Percentiles rank a stretch among this genome's conserved stretches.
phyloP scores from a whole-genome alignment of 148 eudicot species.

The Arbutus unedo region DNA sequence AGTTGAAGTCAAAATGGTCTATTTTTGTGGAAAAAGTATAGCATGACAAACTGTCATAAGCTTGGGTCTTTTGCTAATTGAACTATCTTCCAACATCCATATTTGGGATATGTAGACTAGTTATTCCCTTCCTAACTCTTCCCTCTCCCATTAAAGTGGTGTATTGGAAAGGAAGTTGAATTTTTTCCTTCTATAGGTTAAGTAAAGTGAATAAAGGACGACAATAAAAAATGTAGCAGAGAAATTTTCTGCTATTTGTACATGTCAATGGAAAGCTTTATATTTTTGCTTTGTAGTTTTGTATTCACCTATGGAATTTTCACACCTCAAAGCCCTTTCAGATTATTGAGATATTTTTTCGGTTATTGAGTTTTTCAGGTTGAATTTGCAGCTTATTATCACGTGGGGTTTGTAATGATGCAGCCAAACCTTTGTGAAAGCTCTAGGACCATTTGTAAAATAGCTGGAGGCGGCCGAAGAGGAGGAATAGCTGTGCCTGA shows the following conservation, averaged over 20 bases:
- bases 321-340: too few species aligned
- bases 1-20: not conserved
- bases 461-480: conserved; percentile 99
- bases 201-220: too few species aligned
- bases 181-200: too few species aligned
- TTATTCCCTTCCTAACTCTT: too few species aligned
- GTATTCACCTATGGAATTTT: not conserved
- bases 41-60: not conserved
- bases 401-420: too few species aligned
- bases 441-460: conserved; percentile 87
- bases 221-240: not conserved
- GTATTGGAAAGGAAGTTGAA: too few species aligned
- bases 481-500: conserved; percentile 50
- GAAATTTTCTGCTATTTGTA: not conserved
- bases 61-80: not conserved
- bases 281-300: not conserved
- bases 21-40: not conserved
- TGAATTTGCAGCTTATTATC: too few species aligned
- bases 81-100: not conserved
- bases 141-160: too few species aligned
- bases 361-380: too few species aligned
- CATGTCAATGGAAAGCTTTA: not conserved
- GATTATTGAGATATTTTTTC: too few species aligned
- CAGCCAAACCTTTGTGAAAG: conserved; percentile 89
- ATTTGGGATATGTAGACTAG: not conserved